Base-by-base conservation (phyloP, 1,284 basidiomycete genomes). In the Ceraceosorus bombacis region DNA sequence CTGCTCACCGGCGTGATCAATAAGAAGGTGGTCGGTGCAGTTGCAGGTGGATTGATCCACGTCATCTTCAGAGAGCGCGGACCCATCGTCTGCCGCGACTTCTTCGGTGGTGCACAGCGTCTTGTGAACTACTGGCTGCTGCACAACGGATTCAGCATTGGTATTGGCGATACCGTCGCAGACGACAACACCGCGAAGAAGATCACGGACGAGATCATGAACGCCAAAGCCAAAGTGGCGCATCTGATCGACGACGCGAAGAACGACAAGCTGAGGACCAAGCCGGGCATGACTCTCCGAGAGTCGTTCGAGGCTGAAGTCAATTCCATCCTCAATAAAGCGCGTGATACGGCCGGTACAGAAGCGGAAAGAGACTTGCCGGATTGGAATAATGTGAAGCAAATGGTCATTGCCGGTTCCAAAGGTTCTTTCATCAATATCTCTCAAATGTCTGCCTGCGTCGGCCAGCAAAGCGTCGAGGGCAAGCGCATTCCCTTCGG, bases 361-460 rank as follows among this genome's bases (percentile, higher is more conserved):
- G 89, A 88, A 57, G 95, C 94, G 13, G 91, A 98, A 81, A 87
- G 90, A 80, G 88, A 88, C 76, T 82, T 98, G 83, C 96, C 96
- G 81, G 90, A 91, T 78, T 92, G 94, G 81, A 98, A 98, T 83
- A 97, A 97, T 73, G 94, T 98, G 82, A 98, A 98, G 83, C 94
- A 98, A 84, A 98, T 98, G 95, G 94, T 98, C 71, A 90, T 94
- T 8, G 92, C 95, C 10, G 94, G 95, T 50, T 95, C 95, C 38
- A 98, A 98, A 81, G 93, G 93, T 80, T 80, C 79, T 5, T 81
- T 81, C 82, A 98, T 98, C 84, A 98, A 99, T 81, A 97, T 99
- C 76, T 98, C 95, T 17, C 95, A 99, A 80, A 98, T 98, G 95
- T 96, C 93, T 7, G 93, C 95, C 62, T 94, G 93, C 82, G 95